A percentile compares a stretch with the other conserved stretches of the same genome.
Conservation (phyloP, 2,329 filamentous ascomycete species). For the Graphium sp. region DNA sequence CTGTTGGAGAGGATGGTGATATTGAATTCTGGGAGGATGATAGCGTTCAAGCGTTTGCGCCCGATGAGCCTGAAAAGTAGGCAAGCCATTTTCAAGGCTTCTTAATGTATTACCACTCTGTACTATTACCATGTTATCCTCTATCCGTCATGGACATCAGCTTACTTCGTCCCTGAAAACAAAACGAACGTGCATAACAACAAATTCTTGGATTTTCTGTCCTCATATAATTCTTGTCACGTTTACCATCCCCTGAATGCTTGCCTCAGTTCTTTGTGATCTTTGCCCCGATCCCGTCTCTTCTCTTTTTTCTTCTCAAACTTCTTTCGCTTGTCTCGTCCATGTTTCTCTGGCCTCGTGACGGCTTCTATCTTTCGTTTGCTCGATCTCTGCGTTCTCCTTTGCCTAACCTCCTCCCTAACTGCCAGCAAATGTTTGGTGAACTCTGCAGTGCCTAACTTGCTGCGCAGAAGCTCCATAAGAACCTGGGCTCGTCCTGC, state of each 20-base stretch:
- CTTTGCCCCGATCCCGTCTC: conserved; percentile 60
- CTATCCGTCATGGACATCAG: no score
- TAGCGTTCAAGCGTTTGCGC: no score
- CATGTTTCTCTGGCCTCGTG: conserved; percentile 61
- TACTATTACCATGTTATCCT: no score
- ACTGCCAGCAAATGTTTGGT: conserved; percentile 58
- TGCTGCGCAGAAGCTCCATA: conserved; percentile 70
- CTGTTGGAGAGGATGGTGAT: conserved; percentile 61
- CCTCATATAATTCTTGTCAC: no score
- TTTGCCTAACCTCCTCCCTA: conserved; percentile 52
- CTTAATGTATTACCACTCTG: no score
- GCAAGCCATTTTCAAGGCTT: no score
- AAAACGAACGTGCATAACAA: conserved; percentile 1
- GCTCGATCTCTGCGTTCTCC: conserved; percentile 55
- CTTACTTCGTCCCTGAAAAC: conserved; percentile 2
- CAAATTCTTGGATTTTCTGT: no score
- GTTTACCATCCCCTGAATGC: conserved; percentile 39
- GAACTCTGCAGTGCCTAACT: conserved; percentile 66
- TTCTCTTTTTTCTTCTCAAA: conserved; percentile 70
- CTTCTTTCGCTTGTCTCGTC: conserved; percentile 65
- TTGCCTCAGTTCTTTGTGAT: conserved; percentile 55
- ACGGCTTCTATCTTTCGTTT: conserved; percentile 89
- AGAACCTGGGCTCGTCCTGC: conserved; percentile 58
- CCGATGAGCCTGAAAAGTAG: no score
- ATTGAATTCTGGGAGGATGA: conserved; percentile 84